Base-by-base conservation (phyloP, 1,284 basidiomycete species). In the Moesziomyces antarcticus region DNA sequence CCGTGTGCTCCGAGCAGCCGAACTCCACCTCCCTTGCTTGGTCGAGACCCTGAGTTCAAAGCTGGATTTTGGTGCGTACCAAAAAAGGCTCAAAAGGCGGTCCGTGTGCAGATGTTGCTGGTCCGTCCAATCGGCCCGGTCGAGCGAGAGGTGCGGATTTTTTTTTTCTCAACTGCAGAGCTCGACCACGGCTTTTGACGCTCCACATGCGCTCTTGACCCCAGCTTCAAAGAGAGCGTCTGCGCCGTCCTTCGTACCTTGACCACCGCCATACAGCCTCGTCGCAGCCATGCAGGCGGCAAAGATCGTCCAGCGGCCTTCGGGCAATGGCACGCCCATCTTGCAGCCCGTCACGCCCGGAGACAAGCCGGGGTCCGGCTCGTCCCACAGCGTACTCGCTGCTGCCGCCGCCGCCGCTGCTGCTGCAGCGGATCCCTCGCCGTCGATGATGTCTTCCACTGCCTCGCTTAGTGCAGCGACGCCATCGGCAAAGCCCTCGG, bases 301-400 rank as follows among this genome's bases (percentile, higher is more conserved):
- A 5, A 67, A 61, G 50, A 61, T 73, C 24, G 60, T 73, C 0
- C 56, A 67, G 49, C 22, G 70, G 30, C 47, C 60, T 37, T 73
- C 70, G 46, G 70, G 70, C 53, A 61, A 73, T 25, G 70, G 70
- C n/a, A 73, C 70, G 27, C 70, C 70, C n/a, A 56, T 73, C 30
- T 45, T 73, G 35, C 52, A 67, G 40, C 58, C 70, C 16, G 56
- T 56, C 37, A 62, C 65, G 7, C 49, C 69, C n/a, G 24, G 25
- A 35, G 66, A 59, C 22, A 49, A 56, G 47, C 56, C 52, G 14
- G 20, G 40, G 16, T 24, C 45, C 35, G 51, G 22, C 30, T 63
- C 60, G 14, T 45, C 47, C 5, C 56, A 63, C 24, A 52, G 60
- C 42, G 48, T 59, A 11, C 66, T 69, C 9, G 65, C 65, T 27